These are phyloP conservation scores for Thymus mandschuricus DNA, from an alignment of 257 asterid genomes.

Conservation along the genomic window DNA sequence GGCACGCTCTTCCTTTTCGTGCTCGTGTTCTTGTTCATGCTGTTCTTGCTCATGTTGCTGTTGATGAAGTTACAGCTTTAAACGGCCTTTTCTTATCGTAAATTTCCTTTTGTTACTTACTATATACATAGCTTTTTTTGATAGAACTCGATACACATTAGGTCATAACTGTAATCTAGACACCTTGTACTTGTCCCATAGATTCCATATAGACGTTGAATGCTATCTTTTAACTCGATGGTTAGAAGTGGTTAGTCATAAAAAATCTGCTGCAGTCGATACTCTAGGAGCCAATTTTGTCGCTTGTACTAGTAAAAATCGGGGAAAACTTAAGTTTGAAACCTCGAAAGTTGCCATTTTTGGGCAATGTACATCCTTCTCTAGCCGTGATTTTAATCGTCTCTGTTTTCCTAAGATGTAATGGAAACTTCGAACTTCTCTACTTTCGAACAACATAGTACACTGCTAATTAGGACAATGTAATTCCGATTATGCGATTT, in stretches of 20 bases:
- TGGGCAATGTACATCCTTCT: neutral
- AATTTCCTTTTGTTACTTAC: neutral
- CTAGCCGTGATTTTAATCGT: constrained; percentile 1
- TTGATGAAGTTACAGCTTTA: constrained; percentile 35
- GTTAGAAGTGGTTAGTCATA: neutral
- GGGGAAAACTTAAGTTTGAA: neutral
- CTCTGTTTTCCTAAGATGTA: no score
- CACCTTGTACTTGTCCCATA: constrained; percentile 11
- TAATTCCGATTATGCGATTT: neutral
- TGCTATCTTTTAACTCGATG: neutral
- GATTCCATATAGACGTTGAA: constrained; percentile 6
- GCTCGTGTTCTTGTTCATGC: constrained; percentile 35
- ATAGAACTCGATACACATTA: constrained; percentile 9
- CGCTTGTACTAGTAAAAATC: neutral
- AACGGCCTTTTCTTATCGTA: neutral
- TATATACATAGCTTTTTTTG: constrained; percentile 18
- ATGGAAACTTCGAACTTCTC: neutral
- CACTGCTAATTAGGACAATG: neutral
- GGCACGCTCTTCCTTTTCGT: constrained; percentile 36
- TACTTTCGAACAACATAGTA: neutral
- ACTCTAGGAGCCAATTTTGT: constrained; percentile 24
- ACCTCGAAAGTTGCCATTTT: neutral
- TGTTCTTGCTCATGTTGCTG: constrained; percentile 36
- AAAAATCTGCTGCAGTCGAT: neutral
- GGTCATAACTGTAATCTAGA: constrained; percentile 13